phyloP scores from a whole-genome alignment of 202 grass and related monocot genomes.

The Hordeum pubiflorum region DNA sequence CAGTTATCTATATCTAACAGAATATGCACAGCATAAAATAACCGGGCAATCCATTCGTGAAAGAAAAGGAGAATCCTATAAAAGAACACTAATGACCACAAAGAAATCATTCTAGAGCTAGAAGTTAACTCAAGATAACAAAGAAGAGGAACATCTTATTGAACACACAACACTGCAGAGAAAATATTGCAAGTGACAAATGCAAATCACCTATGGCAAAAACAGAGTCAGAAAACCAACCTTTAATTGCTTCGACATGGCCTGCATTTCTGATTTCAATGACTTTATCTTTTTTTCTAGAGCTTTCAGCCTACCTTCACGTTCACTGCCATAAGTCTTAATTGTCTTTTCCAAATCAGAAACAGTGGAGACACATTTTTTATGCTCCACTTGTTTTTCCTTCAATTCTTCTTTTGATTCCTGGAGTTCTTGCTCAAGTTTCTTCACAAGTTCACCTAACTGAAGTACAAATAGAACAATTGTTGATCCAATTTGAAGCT shows the following conservation, averaged over 20 bases:
- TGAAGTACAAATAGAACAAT: slow-evolving; percentile 33
- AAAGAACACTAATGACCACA: background rate
- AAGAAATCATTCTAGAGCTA: background rate
- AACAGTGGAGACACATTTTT: slow-evolving; percentile 57
- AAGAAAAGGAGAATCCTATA: background rate
- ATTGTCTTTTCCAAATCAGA: slow-evolving; percentile 65
- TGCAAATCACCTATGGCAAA: background rate
- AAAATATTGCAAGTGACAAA: background rate
- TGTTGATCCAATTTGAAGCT: slow-evolving; percentile 10
- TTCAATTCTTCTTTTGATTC: slow-evolving; percentile 50
- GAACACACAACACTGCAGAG: background rate
- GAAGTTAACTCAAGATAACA: slow-evolving; percentile 1
- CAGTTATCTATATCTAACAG: slow-evolving; percentile 1
- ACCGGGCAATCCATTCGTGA: background rate
- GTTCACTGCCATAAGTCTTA: slow-evolving; percentile 67
- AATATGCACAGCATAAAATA: slow-evolving; percentile 10
- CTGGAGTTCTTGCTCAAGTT: slow-evolving; percentile 75
- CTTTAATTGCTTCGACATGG: slow-evolving; percentile 74
- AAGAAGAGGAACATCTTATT: background rate
- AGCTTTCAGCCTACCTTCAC: slow-evolving; percentile 75
- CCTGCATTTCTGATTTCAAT: slow-evolving; percentile 83
- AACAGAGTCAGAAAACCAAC: slow-evolving; percentile 32
- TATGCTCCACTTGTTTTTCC: slow-evolving; percentile 55
- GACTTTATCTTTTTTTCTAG: slow-evolving; percentile 78
- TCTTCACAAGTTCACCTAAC: slow-evolving; percentile 84